phyloP scores from a whole-genome alignment of 164 flowering plant species.

The Annona squamosa region DNA sequence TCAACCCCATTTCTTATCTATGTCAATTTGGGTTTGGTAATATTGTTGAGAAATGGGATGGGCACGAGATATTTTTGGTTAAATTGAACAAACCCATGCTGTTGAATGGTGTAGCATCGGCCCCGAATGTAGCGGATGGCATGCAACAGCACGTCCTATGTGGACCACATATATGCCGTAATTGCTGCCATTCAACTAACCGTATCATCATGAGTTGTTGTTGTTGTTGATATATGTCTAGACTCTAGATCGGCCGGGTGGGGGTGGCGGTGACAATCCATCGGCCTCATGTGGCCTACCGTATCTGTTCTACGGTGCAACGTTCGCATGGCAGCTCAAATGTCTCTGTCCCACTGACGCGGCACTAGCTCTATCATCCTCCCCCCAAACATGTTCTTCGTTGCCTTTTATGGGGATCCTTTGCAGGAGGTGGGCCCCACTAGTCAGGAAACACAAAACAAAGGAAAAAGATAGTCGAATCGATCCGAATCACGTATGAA shows the following conservation, averaged over 20 bases:
- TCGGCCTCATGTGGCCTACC: not conserved
- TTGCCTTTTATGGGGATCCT: slow-evolving; percentile 6
- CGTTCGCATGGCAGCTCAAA: not conserved
- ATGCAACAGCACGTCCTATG: too few relatives aligned
- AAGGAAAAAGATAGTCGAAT: not conserved
- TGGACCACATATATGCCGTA: too few relatives aligned
- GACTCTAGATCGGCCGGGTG: not conserved
- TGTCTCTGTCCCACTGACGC: not conserved
- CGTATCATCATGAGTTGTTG: too few relatives aligned
- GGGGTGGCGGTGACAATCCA: not conserved
- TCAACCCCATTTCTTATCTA: too few relatives aligned
- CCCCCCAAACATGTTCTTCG: not conserved
- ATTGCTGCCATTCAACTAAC: too few relatives aligned
- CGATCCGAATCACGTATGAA: slow-evolving; percentile 2
- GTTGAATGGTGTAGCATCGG: too few relatives aligned
- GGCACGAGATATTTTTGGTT: too few relatives aligned
- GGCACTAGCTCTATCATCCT: not conserved
- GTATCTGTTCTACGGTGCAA: not conserved
- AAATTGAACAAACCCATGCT: too few relatives aligned
- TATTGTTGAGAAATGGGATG: too few relatives aligned
- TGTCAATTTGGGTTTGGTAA: too few relatives aligned
- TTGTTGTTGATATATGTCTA: too few relatives aligned
- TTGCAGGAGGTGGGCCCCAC: slow-evolving; percentile 8
- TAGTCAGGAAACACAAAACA: not conserved
- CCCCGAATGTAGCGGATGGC: too few relatives aligned